Base-by-base conservation (phyloP, 2,329 filamentous ascomycete species). In the Cytospora schulzeri region DNA sequence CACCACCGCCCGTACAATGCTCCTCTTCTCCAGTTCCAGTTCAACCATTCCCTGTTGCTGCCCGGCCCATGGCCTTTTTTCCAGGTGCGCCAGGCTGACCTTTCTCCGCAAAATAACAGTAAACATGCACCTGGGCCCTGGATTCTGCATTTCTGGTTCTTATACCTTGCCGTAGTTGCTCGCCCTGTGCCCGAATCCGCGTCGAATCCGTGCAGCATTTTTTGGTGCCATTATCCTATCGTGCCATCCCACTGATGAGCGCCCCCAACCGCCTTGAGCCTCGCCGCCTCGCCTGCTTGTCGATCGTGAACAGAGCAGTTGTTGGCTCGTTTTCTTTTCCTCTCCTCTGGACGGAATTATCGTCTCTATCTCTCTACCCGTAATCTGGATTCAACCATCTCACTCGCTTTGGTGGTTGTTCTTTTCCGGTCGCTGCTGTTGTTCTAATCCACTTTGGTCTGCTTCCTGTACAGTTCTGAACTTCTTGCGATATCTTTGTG, bases 371-470 rank as follows among this genome's bases (percentile, higher is more conserved):
- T 52, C 35, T 67, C 26, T 62, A 60, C 19, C 38, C 45, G 50
- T 22, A 57, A 56, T 55, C 24, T 28, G 26, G 58, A 66, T 48
- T 60, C 68, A 63, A 59, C 78, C 77, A 77, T 80, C 80, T 86
- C 85, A 84, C 79, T 88, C 85, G 85, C 80, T 87, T 78, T 81
- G 81, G 81, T 80, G 79, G 78, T 73, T 77, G 78, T 72, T 69
- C n/a, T n/a, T 68, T 58, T 70, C 62, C 75, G 66, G 70, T 80
- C 78, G 74, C 76, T 81, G 62, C 70, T 71, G 68, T 68, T 64
- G 62, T 63, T 68, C 57, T 59, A 63, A 62, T 57, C 66, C 67
- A 59, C 67, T 69, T 64, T n/a, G 52, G 61, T 67, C 52, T 69
- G 26, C 69, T 67, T 65, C 65, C 52, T 56, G 63, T 31, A 54